Conservation (phyloP, 306 rosid genomes). For the Cicer judaicum region DNA sequence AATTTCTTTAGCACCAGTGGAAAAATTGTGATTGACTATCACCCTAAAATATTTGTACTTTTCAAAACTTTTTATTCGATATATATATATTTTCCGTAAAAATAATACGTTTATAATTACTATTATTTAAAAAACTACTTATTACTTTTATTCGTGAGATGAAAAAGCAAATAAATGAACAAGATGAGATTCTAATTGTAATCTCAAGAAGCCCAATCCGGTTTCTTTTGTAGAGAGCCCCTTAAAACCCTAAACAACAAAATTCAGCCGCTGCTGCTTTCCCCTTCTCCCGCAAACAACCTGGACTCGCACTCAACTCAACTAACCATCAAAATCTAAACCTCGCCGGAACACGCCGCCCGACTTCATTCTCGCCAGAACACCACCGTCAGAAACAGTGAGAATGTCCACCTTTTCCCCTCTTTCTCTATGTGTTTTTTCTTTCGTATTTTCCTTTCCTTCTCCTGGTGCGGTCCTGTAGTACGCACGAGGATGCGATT, state of each 20-base stretch:
- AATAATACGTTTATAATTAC: no score
- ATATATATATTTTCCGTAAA: no score
- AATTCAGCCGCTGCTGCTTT: neutral
- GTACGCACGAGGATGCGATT: no score
- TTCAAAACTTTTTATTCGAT: no score
- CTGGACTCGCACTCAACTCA: neutral
- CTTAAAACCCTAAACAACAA: conserved; percentile 15
- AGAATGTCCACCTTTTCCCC: neutral
- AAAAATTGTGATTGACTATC: no score
- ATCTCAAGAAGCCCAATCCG: conserved; percentile 7
- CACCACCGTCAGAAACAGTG: neutral
- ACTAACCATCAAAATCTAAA: neutral
- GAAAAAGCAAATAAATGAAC: no score
- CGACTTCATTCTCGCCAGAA: neutral
- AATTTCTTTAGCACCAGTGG: no score
- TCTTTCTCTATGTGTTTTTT: neutral
- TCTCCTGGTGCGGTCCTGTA: no score
- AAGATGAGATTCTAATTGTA: neutral
- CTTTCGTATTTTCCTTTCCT: no score
- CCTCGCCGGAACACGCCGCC: neutral
- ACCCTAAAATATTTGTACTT: no score
- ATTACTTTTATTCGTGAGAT: no score
- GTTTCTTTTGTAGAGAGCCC: neutral
- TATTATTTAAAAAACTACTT: no score
- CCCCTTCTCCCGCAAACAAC: neutral